Base-by-base conservation (phyloP, 352 stramenopile species). In the Halophytophthora polymorphica region DNA sequence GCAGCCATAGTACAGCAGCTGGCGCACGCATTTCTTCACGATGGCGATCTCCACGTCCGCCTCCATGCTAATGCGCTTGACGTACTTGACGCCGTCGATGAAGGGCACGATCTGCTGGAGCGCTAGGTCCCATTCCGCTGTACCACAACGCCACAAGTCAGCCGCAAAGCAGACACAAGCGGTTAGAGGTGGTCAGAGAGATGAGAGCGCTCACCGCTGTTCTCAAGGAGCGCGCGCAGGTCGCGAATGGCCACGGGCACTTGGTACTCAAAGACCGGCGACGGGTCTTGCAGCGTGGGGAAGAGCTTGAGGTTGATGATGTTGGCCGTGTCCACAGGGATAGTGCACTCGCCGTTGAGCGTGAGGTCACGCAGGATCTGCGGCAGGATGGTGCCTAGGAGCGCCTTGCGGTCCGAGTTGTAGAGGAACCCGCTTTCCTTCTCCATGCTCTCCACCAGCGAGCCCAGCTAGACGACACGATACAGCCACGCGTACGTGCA, bases 31-130 rank as follows among this genome's bases (percentile, higher is more conserved):
- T 34, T 90, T 89, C 61, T 95, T 96, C 15, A 96, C 83, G 47
- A 93, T 90, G 23, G 77, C 70, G 39, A 95, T 80, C 51, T 95
- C 84, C 14, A 96, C 85, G 45, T 95, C 83, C 34, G 88, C 83
- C 36, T 95, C 85, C 34, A 96, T 45, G 50, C 78, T 88, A 48
- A 96, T 96, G 41, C 86, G 83, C 59, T 95, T 95, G 36, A 94
- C 69, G 69, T 94, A 96, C 43, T 88, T 87, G 53, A 96, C 81
- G 36, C 88, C 88, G 58, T 96, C 86, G 43, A 96, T 92, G 61
- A 93, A 93, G 14, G 88, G 87, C 41, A 96, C 79, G 50, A 96
- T 93, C 52, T 96, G 86, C 56, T 89, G 81, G 34, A 96, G 53
- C 18, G 86, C 84, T 35, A 96, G 61, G 25, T 95, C 86, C 85